phyloP scores from a whole-genome alignment of 805 yeast genomes.

The Spathaspora passalidarum region DNA sequence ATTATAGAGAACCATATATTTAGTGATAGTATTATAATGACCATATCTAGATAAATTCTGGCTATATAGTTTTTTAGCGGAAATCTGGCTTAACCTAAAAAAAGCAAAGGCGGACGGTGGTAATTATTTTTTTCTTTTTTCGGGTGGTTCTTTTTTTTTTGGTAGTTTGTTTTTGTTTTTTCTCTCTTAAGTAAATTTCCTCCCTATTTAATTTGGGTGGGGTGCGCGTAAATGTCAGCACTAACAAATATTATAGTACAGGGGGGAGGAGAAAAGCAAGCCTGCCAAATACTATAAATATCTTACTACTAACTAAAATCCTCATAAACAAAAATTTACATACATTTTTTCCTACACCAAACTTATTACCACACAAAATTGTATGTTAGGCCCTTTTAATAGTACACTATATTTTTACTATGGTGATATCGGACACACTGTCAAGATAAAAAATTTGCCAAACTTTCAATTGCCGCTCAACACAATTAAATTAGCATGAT shows the following conservation, averaged over 20 bases:
- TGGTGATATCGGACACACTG: background rate
- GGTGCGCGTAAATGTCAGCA: slow-evolving; percentile 12
- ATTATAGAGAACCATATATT: background rate
- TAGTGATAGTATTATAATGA: background rate
- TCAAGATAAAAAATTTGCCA: background rate
- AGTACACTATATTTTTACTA: background rate
- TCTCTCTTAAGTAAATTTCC: slow-evolving; percentile 3
- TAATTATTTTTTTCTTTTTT: background rate
- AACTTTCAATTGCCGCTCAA: background rate
- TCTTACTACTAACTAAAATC: slow-evolving; percentile 3
- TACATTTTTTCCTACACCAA: slow-evolving; percentile 2
- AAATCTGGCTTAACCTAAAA: background rate
- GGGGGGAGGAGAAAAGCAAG: background rate
- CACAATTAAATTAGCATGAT: background rate
- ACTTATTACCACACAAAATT: slow-evolving; percentile 2
- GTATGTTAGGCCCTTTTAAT: slow-evolving; percentile 1
- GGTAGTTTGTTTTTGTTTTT: background rate
- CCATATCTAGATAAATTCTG: no score
- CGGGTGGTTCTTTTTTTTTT: background rate
- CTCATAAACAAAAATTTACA: background rate
- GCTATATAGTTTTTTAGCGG: background rate
- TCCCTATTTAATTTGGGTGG: background rate
- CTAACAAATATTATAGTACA: slow-evolving; percentile 1
- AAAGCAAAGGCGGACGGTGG: background rate
- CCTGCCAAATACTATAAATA: background rate